phyloP scores from a whole-genome alignment of 2,329 filamentous ascomycete species.

The Cryphonectria japonica region DNA sequence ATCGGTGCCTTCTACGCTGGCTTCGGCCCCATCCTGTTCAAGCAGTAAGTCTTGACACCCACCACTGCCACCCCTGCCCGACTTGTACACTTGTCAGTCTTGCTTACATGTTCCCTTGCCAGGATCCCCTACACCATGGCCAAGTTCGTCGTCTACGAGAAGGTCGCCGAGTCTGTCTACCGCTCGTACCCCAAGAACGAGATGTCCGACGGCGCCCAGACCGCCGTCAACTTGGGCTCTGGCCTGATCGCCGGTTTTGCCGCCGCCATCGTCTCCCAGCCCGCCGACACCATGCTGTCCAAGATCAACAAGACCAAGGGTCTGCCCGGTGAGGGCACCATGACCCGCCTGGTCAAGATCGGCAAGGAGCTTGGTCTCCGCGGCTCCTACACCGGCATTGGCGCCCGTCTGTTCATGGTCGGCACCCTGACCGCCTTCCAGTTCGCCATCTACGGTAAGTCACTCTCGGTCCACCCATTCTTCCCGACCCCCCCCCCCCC shows the following conservation, averaged over 20 bases:
- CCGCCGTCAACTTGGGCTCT: constrained; percentile 72
- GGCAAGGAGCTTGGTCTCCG: constrained; percentile 69
- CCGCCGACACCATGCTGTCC: constrained; percentile 75
- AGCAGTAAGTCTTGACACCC: constrained; percentile 60
- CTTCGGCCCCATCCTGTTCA: constrained; percentile 85
- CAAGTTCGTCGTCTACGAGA: constrained; percentile 36
- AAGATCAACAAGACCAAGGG: constrained; percentile 81
- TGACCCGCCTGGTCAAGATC: constrained; percentile 71
- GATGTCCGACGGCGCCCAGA: constrained; percentile 35
- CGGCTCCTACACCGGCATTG: constrained; percentile 69
- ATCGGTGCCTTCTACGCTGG: constrained; percentile 86
- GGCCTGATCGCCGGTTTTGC: constrained; percentile 76
- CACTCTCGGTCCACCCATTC: neutral
- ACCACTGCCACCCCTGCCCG: neutral
- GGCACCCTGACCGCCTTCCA: constrained; percentile 69
- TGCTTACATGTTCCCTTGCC: constrained; percentile 15
- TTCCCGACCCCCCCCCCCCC: neutral
- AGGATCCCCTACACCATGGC: constrained; percentile 36
- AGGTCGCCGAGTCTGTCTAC: constrained; percentile 32
- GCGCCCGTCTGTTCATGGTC: constrained; percentile 71
- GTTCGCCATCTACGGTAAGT: constrained; percentile 69
- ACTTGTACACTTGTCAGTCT: neutral
- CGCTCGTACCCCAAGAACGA: constrained; percentile 35
- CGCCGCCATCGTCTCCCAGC: constrained; percentile 73
- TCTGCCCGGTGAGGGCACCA: constrained; percentile 70